Base-by-base conservation (phyloP, 1,139 yeast genomes). In the Candida gigantensis region DNA sequence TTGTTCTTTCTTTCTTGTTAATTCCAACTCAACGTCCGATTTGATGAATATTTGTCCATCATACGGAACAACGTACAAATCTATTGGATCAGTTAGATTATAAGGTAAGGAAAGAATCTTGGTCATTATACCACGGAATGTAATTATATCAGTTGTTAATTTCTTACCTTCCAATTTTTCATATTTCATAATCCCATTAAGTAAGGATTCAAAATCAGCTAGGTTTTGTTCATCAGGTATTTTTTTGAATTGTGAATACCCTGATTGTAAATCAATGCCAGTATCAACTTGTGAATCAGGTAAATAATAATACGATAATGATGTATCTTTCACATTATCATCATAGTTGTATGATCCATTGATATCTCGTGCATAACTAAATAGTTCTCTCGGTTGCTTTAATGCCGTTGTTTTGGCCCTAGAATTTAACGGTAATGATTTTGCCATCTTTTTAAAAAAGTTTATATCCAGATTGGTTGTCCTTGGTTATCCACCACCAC, bases 41-140 rank as follows among this genome's bases (percentile, higher is more conserved):
- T 82, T 85, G 31, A 92, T 79, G 56, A 89, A 87, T n/a, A 92
- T 59, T 51, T 88, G 96, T 0, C 92, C 95, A 55, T 90, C 96
- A 57, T 75, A 68, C 3, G 65, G 60, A 13, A 88, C 75, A 6
- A 86, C 61, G 44, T 86, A 79, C 38, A 85, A 62, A 43, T 78
- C 79, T 12, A 89, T 60, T n/a, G 76, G 73, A 39, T 84, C 84
- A 26, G 65, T 60, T 21, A 58, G 49, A 37, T 73, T 72, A 49
- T 74, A 80, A 0, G 89, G 89, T 24, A 84, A 60, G 3, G 79
- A 65, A 59, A 88, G 62, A 16, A 88, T 55, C 45, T 74, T 77
- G 30, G 90, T 74, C 79, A 90, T 77, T 29, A 87, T 63, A 1
- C 97, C 97, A 47, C 97, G 70, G 73, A 87, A 87, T 0, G 96